Percentiles rank a stretch among this genome's conserved stretches.
Conservation (phyloP, 164 flowering plant species). For the Vitis vinifera region ASM3070453v1 NC_081818.1:27312501-27313000, state of each 20-base stretch:
- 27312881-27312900: no score
- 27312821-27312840: not conserved
- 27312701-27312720: not conserved
- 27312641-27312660: not conserved
- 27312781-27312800: not conserved
- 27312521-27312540: constrained; percentile 14
- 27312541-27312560: constrained; percentile 1
- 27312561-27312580: constrained; percentile 5
- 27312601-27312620: constrained; percentile 11
- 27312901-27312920: no score
- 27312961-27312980: no score
- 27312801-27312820: not conserved
- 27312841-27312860: constrained; percentile 1
- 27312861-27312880: not conserved
- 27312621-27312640: not conserved
- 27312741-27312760: constrained; percentile 1
- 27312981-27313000: no score
- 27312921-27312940: no score
- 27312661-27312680: not conserved
- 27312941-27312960: no score
- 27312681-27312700: not conserved
- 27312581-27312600: constrained; percentile 1
- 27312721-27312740: not conserved
- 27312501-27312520: constrained; percentile 17
- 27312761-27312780: constrained; percentile 1